Percentiles rank a stretch among this genome's conserved stretches.
These are phyloP conservation scores for Penstemon newberryi DNA, from an alignment of 257 asterid species.

Conservation along the genomic window DNA sequence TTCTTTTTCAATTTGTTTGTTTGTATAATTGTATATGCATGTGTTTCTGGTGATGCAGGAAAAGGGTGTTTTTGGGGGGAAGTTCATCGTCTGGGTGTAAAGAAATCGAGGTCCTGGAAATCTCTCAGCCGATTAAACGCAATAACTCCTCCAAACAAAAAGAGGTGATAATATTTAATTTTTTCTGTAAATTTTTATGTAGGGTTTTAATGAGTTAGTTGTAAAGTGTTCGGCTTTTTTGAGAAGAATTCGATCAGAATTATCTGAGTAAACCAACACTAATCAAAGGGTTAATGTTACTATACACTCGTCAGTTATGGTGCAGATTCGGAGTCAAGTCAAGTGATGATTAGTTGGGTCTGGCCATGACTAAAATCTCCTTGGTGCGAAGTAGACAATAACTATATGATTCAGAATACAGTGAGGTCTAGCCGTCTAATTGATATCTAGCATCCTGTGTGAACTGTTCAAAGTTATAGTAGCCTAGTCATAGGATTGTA, in stretches of 20 bases:
- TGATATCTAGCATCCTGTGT: no score
- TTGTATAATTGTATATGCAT: conserved; percentile 25
- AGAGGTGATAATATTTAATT: conserved; percentile 43
- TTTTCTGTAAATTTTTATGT: neutral
- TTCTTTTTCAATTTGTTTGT: neutral
- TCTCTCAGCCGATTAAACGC: conserved; percentile 31
- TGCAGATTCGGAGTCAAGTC: neutral
- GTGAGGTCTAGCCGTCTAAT: no score
- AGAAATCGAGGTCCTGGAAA: conserved; percentile 63
- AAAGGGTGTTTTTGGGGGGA: conserved; percentile 57
- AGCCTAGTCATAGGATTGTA: no score
- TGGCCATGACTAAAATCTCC: no score
- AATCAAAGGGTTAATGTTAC: neutral
- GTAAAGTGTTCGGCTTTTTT: neutral
- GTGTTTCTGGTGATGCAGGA: conserved; percentile 49
- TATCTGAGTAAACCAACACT: no score
- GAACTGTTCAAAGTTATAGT: no score
- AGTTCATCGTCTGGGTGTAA: conserved; percentile 54
- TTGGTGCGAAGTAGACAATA: neutral
- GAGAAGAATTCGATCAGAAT: no score
- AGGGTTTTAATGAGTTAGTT: neutral
- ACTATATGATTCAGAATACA: conserved; percentile 3
- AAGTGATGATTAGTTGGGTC: neutral
- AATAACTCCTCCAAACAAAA: conserved; percentile 43
- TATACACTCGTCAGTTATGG: neutral